Percentiles rank a stretch among this genome's conserved stretches.
Evolutionary conservation across 2,329 filamentous ascomycete genomes (phyloP).

Genomic region (Tolypocladium tundrense): DNA sequence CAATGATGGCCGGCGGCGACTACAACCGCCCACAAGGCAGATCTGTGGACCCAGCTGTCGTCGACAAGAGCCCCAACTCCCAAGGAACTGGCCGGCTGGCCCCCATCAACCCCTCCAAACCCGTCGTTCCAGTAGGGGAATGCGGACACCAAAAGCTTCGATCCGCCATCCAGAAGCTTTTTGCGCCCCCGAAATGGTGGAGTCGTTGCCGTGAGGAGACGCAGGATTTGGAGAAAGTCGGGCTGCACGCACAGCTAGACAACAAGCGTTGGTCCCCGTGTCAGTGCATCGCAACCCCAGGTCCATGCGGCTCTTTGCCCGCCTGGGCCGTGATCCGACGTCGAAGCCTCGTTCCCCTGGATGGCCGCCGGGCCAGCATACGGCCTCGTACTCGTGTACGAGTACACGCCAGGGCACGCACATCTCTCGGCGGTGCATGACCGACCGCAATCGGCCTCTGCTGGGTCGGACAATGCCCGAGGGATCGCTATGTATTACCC

Average conservation of each 20-base stretch:
- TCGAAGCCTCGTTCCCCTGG: neutral
- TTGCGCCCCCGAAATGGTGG: conserved; percentile 9
- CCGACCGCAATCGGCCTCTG: neutral
- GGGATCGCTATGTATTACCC: neutral
- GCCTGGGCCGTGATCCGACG: neutral
- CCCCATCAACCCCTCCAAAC: conserved; percentile 7
- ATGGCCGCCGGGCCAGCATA: no score
- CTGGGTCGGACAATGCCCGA: neutral
- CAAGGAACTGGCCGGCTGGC: conserved; percentile 4
- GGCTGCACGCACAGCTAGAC: neutral
- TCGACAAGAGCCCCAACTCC: conserved; percentile 6
- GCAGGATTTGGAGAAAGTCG: conserved; percentile 7
- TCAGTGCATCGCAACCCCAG: neutral
- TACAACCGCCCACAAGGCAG: conserved; percentile 11
- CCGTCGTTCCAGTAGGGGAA: conserved; percentile 5
- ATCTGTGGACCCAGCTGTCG: conserved; percentile 11
- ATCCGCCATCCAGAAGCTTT: conserved; percentile 12
- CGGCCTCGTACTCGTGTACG: no score
- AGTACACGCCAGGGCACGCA: neutral
- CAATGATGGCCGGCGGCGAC: conserved; percentile 4
- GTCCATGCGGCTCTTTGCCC: neutral
- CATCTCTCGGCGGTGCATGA: neutral
- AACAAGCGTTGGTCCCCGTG: neutral
- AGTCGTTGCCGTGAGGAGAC: conserved; percentile 8
- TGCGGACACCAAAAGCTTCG: conserved; percentile 12